phyloP scores from a whole-genome alignment of 768 basidiomycete genomes.

The Pleurotus pulmonarius region DNA sequence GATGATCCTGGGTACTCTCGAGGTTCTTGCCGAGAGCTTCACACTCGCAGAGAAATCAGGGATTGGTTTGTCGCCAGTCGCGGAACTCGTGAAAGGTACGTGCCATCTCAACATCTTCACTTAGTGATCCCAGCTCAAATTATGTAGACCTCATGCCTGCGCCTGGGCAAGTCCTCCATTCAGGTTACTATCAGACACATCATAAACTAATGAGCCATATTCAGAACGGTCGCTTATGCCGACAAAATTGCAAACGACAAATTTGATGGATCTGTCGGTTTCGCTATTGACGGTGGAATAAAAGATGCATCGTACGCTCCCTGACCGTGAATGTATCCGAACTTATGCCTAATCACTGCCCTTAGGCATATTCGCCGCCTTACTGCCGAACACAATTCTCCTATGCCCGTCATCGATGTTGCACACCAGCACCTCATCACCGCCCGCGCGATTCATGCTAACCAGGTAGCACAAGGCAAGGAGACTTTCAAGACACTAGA shows the following conservation, averaged over 20 bases:
- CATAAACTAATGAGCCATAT: not conserved
- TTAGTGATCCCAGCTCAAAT: conserved; percentile 3
- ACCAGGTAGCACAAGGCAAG: conserved; percentile 39
- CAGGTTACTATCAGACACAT: not conserved
- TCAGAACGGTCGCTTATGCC: conserved; percentile 53
- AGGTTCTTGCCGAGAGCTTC: conserved; percentile 78
- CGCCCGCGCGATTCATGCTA: conserved; percentile 66
- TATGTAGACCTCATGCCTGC: conserved; percentile 63
- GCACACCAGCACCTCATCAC: conserved; percentile 80
- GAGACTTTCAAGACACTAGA: conserved; percentile 64
- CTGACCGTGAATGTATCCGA: no score
- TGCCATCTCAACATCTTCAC: not conserved
- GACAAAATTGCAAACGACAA: conserved; percentile 69
- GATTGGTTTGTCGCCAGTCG: conserved; percentile 59
- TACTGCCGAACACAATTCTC: conserved; percentile 58
- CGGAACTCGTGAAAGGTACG: conserved; percentile 58
- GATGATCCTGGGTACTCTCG: conserved; percentile 71
- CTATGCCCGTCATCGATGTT: conserved; percentile 68
- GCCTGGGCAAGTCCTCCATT: conserved; percentile 38
- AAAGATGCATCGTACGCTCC: conserved; percentile 67
- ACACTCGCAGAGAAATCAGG: conserved; percentile 85
- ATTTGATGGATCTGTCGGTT: conserved; percentile 73
- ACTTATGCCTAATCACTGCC: conserved; percentile 2
- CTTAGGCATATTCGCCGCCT: conserved; percentile 66
- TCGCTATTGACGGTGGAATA: conserved; percentile 82